These are phyloP conservation scores for Cryptococcus floricola DNA, from an alignment of 1,284 basidiomycete genomes.

Conservation along the genomic window DNA sequence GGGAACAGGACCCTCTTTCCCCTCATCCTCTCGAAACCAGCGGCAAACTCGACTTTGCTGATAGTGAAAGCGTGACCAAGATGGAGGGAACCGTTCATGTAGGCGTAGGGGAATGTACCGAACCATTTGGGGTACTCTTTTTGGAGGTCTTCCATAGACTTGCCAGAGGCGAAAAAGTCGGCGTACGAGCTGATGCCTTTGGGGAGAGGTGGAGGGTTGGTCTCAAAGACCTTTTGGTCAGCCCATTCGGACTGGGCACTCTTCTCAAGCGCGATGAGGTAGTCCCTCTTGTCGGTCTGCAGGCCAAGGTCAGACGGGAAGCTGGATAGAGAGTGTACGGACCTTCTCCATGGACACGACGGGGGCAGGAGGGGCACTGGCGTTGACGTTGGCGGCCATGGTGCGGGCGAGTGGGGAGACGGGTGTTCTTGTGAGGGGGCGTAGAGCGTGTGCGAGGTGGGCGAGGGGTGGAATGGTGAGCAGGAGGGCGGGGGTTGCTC, in stretches of 20 bases:
- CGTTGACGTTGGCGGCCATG: background rate
- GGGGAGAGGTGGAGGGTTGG: slow-evolving; percentile 69
- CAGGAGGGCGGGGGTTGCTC: too few species aligned
- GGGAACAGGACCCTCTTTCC: slow-evolving; percentile 95
- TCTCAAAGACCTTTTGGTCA: slow-evolving; percentile 62
- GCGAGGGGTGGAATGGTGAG: too few species aligned
- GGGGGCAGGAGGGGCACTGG: slow-evolving; percentile 14
- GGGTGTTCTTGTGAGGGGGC: background rate
- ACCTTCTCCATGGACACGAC: slow-evolving; percentile 49
- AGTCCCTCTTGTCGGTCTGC: slow-evolving; percentile 89
- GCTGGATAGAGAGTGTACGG: background rate
- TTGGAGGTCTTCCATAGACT: slow-evolving; percentile 52
- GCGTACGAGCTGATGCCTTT: slow-evolving; percentile 62
- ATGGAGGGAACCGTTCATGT: slow-evolving; percentile 98
- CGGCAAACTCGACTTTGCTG: slow-evolving; percentile 95
- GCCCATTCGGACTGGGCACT: slow-evolving; percentile 80
- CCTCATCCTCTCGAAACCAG: slow-evolving; percentile 92
- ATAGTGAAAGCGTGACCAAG: slow-evolving; percentile 98
- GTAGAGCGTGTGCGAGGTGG: too few species aligned
- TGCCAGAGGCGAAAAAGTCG: slow-evolving; percentile 50
- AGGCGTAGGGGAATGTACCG: slow-evolving; percentile 90
- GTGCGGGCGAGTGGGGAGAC: background rate
- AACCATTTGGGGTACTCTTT: slow-evolving; percentile 90
- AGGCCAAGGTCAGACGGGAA: background rate
- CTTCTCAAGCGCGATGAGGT: slow-evolving; percentile 75